phyloP scores from a whole-genome alignment of 257 asterid genomes.

The Hygrophila difformis region DNA sequence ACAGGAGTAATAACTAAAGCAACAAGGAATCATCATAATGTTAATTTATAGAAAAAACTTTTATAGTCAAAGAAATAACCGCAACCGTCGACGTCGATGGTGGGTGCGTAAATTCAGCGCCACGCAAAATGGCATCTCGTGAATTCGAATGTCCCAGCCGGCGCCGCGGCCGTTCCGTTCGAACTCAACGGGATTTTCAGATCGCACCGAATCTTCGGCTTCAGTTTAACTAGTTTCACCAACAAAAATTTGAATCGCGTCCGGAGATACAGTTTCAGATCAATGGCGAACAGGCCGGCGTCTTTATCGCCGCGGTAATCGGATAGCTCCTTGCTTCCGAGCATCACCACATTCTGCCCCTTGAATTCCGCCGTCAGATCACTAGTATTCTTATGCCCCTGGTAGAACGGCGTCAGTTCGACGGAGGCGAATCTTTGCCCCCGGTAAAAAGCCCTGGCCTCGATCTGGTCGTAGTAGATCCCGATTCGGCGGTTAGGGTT shows the following conservation, averaged over 20 bases:
- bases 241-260: constrained; percentile 37
- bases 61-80: neutral
- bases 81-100: neutral
- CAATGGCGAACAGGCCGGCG: constrained; percentile 31
- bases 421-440: constrained; percentile 35
- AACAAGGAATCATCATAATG: no score
- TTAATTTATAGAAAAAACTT: no score
- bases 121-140: constrained; percentile 60
- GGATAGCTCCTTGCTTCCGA: constrained; percentile 26
- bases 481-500: constrained; percentile 85
- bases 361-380: constrained; percentile 27
- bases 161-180: constrained; percentile 31
- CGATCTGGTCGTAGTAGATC: constrained; percentile 69
- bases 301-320: constrained; percentile 26
- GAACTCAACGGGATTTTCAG: constrained; percentile 45
- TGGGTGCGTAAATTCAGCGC: constrained; percentile 26
- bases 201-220: constrained; percentile 68
- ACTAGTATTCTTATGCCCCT: constrained; percentile 47
- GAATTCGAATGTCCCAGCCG: constrained; percentile 24
- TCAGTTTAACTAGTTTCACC: constrained; percentile 37
- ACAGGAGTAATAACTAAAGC: no score
- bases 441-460: constrained; percentile 54
- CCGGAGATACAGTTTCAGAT: constrained; percentile 42
- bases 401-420: constrained; percentile 38
- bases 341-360: constrained; percentile 26